Evolutionary conservation across 257 asterid genomes (phyloP).

Genomic region (Osmanthus fragrans): DNA sequence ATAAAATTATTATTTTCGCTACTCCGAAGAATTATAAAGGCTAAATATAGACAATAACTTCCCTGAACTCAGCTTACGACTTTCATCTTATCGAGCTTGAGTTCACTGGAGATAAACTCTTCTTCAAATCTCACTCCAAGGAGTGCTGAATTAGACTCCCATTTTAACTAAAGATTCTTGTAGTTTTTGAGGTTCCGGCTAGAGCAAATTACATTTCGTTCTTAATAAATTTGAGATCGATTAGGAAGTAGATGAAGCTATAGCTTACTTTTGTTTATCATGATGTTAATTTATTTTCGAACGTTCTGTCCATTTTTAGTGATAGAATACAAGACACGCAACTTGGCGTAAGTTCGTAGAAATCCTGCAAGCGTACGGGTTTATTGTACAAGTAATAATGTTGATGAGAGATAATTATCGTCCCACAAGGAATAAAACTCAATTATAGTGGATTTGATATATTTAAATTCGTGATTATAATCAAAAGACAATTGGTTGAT

Average conservation of each 20-base stretch:
- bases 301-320: not conserved
- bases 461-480: too few relatives aligned
- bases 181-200: not conserved
- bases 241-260: not conserved
- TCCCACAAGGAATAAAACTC: too few relatives aligned
- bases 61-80: too few relatives aligned
- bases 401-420: too few relatives aligned
- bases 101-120: constrained; percentile 6
- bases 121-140: too few relatives aligned
- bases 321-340: not conserved
- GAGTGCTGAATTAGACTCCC: not conserved
- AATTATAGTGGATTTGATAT: too few relatives aligned
- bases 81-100: constrained; percentile 20
- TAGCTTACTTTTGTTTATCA: too few relatives aligned
- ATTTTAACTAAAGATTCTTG: not conserved
- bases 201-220: not conserved
- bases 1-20: constrained; percentile 24
- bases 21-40: constrained; percentile 22
- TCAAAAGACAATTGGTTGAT: too few relatives aligned
- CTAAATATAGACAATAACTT: too few relatives aligned
- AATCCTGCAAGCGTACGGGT: too few relatives aligned
- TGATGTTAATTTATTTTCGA: not conserved
- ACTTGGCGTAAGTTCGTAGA: not conserved
- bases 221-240: not conserved
- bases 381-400: too few relatives aligned